Evolutionary conservation across 352 stramenopile genomes (phyloP).

Genomic region (Phytopythium vexans): DNA sequence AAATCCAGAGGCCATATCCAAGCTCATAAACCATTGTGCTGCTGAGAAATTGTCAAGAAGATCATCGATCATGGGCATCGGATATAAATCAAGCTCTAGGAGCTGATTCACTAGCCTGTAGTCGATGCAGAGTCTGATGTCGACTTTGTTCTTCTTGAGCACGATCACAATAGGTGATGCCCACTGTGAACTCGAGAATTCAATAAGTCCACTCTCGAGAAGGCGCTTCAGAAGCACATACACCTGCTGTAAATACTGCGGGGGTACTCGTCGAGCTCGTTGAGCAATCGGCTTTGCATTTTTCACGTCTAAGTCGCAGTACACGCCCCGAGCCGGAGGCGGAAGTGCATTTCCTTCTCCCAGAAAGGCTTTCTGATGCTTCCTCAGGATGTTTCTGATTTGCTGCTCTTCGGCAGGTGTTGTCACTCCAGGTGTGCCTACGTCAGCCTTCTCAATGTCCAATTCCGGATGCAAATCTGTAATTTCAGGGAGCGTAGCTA

Average conservation of each 20-base stretch:
- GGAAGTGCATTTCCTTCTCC: conserved; percentile 4
- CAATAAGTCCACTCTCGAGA: not conserved
- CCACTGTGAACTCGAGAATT: conserved; percentile 5
- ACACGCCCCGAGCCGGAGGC: conserved; percentile 6
- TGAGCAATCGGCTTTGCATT: conserved; percentile 6
- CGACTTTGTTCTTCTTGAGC: conserved; percentile 18
- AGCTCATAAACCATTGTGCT: conserved; percentile 14
- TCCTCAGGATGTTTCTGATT: not conserved
- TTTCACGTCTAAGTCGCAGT: conserved; percentile 12
- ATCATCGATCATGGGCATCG: conserved; percentile 17
- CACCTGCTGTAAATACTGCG: conserved; percentile 5
- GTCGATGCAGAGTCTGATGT: conserved; percentile 18
- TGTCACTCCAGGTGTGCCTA: not conserved
- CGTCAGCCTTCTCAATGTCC: not conserved
- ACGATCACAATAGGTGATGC: conserved; percentile 12
- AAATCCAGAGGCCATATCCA: conserved; percentile 14
- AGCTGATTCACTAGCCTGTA: conserved; percentile 13
- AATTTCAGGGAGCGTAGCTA: conserved; percentile 5
- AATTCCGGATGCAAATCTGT: conserved; percentile 1
- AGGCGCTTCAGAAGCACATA: conserved; percentile 7
- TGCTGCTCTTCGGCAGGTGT: not conserved
- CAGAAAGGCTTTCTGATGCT: conserved; percentile 1
- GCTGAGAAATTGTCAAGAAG: conserved; percentile 15
- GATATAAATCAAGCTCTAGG: conserved; percentile 12
- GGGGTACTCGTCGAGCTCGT: not conserved